phyloP scores from a whole-genome alignment of 1,284 basidiomycete species.

The Rhodofomes roseus region DNA sequence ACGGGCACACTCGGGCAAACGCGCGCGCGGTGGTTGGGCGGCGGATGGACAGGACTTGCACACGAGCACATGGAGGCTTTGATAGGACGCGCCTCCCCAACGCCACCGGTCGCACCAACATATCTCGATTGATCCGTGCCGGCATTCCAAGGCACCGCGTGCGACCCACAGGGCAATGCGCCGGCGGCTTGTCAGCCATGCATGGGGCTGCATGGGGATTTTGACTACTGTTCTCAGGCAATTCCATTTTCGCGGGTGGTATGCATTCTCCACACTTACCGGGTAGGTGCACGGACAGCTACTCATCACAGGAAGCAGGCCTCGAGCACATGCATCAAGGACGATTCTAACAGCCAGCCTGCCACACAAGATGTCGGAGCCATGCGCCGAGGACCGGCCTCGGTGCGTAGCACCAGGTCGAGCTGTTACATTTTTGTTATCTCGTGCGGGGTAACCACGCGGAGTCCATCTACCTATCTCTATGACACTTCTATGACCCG shows the following conservation, averaged over 20 bases:
- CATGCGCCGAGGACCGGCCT: neutral
- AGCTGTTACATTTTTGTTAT: neutral
- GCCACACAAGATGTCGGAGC: neutral
- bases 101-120: neutral
- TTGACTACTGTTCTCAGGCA: neutral
- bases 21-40: too few relatives aligned
- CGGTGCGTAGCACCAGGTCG: neutral
- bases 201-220: neutral
- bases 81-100: neutral
- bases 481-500: neutral
- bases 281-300: neutral
- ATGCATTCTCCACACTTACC: neutral
- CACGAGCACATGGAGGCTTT: neutral
- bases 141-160: neutral
- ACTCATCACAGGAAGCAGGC: neutral
- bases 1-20: too few relatives aligned
- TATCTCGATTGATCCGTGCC: neutral
- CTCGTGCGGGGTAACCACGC: neutral
- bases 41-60: neutral
- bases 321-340: neutral
- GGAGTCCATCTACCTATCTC: neutral
- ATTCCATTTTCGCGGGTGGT: neutral
- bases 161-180: too few relatives aligned
- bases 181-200: too few relatives aligned
- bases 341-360: neutral